Evolutionary conservation across 2,329 filamentous ascomycete species (phyloP).

Genomic region (Tolypocladium ovalisporum): DNA sequence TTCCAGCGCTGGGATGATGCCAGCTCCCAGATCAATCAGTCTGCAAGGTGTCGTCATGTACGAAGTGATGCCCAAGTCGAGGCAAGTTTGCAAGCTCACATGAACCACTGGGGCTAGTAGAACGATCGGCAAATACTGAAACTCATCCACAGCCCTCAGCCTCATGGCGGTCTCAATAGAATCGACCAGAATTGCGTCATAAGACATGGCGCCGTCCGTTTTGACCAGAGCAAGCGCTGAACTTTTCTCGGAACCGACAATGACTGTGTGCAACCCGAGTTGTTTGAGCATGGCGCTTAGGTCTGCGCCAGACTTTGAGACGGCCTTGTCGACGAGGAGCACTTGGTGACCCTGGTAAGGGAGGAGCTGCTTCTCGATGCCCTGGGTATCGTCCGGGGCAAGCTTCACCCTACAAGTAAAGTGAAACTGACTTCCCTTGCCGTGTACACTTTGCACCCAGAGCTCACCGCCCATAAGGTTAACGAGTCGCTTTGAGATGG

Average conservation of each 20-base stretch:
- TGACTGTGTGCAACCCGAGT: conserved; percentile 70
- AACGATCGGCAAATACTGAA: conserved; percentile 96
- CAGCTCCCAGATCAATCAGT: conserved; percentile 87
- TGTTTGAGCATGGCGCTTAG: conserved; percentile 68
- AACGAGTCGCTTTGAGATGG: conserved; percentile 89
- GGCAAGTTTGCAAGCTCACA: conserved; percentile 83
- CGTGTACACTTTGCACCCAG: conserved; percentile 89
- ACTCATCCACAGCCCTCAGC: conserved; percentile 79
- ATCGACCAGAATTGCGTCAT: conserved; percentile 93
- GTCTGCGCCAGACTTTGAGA: conserved; percentile 62
- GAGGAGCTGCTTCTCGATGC: conserved; percentile 72
- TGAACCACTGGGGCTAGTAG: conserved; percentile 81
- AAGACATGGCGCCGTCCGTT: conserved; percentile 52
- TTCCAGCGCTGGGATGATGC: conserved; percentile 89
- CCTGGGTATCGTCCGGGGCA: conserved; percentile 64
- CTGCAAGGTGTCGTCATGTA: conserved; percentile 98
- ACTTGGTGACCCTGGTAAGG: conserved; percentile 92
- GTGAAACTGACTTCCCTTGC: conserved; percentile 86
- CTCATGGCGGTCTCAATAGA: conserved; percentile 80
- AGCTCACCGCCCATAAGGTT: conserved; percentile 94
- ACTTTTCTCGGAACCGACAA: conserved; percentile 66
- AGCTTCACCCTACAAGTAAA: conserved; percentile 90
- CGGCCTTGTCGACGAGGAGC: conserved; percentile 86
- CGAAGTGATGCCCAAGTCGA: conserved; percentile 91
- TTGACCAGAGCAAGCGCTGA: conserved; percentile 43